Conservation (phyloP, 2,329 filamentous ascomycete species). For the Ramichloridium luteum region DNA sequence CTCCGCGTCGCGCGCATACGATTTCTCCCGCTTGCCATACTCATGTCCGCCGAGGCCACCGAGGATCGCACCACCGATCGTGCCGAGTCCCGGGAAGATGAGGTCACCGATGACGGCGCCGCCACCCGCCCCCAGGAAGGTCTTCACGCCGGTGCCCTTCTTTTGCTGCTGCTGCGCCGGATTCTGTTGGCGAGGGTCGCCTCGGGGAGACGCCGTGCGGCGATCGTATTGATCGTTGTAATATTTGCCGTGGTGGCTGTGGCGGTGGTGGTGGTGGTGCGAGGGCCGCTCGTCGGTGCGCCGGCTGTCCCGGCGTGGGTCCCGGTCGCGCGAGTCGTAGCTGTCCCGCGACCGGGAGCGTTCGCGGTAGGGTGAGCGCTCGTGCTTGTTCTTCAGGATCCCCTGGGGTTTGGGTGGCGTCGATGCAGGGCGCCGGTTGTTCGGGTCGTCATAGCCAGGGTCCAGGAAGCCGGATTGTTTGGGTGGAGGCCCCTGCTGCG, state of each 20-base stretch:
- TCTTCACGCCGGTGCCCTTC: slow-evolving; percentile 21
- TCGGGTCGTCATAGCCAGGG: neutral
- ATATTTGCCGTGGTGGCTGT: slow-evolving; percentile 6
- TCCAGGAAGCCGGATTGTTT: slow-evolving; percentile 10
- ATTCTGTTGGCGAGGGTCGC: slow-evolving; percentile 10
- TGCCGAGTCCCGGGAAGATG: slow-evolving; percentile 34
- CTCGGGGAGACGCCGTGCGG: slow-evolving; percentile 11
- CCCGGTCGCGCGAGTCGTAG: neutral
- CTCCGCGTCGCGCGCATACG: slow-evolving; percentile 12
- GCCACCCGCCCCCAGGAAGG: slow-evolving; percentile 34
- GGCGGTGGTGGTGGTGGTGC: slow-evolving; percentile 11
- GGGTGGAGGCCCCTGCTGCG: slow-evolving; percentile 3
- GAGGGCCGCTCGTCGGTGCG: too few relatives aligned
- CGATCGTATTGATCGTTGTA: slow-evolving; percentile 6
- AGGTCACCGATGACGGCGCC: slow-evolving; percentile 33
- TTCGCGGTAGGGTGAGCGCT: slow-evolving; percentile 1
- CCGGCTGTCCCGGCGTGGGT: slow-evolving; percentile 4
- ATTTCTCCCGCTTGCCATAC: slow-evolving; percentile 23
- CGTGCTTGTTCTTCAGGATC: slow-evolving; percentile 5
- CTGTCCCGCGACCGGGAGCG: slow-evolving; percentile 3
- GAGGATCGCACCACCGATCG: slow-evolving; percentile 27
- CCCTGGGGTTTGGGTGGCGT: slow-evolving; percentile 9
- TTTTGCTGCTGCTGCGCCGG: slow-evolving; percentile 9
- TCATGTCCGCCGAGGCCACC: slow-evolving; percentile 33
- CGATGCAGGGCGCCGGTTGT: slow-evolving; percentile 8